Percentiles rank a stretch among this genome's conserved stretches.
Conservation (phyloP, 2,329 filamentous ascomycete genomes). For the Pestalotiopsis sp. region DNA sequence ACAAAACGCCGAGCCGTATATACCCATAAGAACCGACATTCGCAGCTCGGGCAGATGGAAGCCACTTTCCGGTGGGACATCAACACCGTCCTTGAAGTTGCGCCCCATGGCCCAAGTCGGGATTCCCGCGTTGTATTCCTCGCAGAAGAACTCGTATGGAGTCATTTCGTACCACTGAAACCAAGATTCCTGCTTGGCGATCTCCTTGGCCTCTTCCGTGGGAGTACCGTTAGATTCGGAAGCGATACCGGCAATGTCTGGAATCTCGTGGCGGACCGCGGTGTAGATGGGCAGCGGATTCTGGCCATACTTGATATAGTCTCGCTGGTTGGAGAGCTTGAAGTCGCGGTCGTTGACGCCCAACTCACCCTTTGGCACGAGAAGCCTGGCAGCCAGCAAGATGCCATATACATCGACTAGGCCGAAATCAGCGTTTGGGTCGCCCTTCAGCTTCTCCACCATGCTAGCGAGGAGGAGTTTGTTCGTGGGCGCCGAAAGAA, state of each 20-base stretch:
- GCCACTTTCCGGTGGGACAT: conserved; percentile 65
- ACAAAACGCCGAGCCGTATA: conserved; percentile 97
- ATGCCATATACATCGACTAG: conserved; percentile 93
- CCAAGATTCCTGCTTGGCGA: conserved; percentile 73
- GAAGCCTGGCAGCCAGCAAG: conserved; percentile 77
- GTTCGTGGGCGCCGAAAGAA: conserved; percentile 90
- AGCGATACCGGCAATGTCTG: conserved; percentile 54
- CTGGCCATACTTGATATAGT: conserved; percentile 74
- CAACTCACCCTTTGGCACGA: conserved; percentile 85
- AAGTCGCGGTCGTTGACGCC: conserved; percentile 77
- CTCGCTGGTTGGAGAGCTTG: conserved; percentile 86
- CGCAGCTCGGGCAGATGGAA: conserved; percentile 81
- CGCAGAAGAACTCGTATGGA: conserved; percentile 93
- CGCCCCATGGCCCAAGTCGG: conserved; percentile 93
- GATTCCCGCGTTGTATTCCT: conserved; percentile 88
- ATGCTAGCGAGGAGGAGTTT: conserved; percentile 86
- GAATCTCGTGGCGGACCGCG: conserved; percentile 93
- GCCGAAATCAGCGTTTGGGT: conserved; percentile 79
- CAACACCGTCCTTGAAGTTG: conserved; percentile 73
- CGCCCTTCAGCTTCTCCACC: conserved; percentile 88
- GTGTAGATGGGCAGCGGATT: conserved; percentile 94
- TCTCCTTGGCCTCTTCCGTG: conserved; percentile 53
- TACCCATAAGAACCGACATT: conserved; percentile 82
- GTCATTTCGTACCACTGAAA: conserved; percentile 99
- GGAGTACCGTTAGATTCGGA: conserved; percentile 35